Evolutionary conservation across 192 early-diverging fungal species (phyloP), one percentile per base, ranked within the genome.

Genomic region (Coemansia sp.): DNA sequence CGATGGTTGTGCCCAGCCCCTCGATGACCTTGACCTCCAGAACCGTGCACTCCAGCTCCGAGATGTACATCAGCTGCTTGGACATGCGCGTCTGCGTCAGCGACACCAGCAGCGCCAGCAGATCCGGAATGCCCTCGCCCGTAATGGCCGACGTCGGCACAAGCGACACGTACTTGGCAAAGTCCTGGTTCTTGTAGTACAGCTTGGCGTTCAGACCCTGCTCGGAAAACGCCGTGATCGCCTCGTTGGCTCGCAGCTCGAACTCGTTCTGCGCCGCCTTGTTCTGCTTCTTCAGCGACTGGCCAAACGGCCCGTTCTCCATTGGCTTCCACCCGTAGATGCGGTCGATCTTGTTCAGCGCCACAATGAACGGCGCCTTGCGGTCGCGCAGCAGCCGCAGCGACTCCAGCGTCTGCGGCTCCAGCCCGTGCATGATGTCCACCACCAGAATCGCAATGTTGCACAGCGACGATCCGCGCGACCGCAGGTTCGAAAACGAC

Each of bases 391-490:
- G 81, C 62, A 98, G 79, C 28, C 88, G 87, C 67, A 99, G 84
- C 4, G 95, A 97, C 79, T 99, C 97, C 33, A 97, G 82, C 1
- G 97, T 99, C 80, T 99, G 97, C 29, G 93, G 95, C 82, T 99
- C 95, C 58, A 99, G 83, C 52, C 97, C 97, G 82, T 97, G 95
- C 89, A 98, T 95, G 60, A 99, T 98, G 80, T 99, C 97, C 53
- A 99, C 95, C 6, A 99, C 97, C 65, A 99, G 87, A 57, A 98
- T 92, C 48, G 97, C 97, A 82, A 98, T 98, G 86, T 98, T 97
- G 85, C 97, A 98, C 57, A 98, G 88, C 27, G 93, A 95, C 45
- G 92, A 94, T 27, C 97, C 97, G 62, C 97, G 90, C 10, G 92
- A 90, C 50, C 97, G 88, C 69, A 99, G 76, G 81, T 97, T 97